These are phyloP conservation scores for Halenospora varia DNA, from an alignment of 495 filamentous ascomycete species.

Conservation along the genomic window DNA sequence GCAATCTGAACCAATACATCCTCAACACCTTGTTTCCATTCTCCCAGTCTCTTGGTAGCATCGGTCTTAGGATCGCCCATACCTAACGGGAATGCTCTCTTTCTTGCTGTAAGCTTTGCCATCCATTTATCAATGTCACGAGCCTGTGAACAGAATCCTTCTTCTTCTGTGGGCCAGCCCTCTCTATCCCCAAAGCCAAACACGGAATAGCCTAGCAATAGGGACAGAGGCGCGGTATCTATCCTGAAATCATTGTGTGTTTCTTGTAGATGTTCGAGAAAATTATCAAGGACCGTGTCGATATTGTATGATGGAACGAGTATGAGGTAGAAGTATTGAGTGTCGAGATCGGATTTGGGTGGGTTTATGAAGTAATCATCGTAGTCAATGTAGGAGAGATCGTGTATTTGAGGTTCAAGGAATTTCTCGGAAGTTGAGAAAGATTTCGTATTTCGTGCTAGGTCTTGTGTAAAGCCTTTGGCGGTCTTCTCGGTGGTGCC, in stretches of 20 bases:
- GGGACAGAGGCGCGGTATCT: conserved; percentile 76
- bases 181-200: conserved; percentile 91
- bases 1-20: conserved; percentile 62
- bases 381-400: conserved; percentile 81
- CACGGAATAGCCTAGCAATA: conserved; percentile 79
- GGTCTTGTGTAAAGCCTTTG: conserved; percentile 46
- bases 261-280: conserved; percentile 79
- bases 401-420: conserved; percentile 62
- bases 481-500: conserved; percentile 71
- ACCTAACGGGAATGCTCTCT: conserved; percentile 76
- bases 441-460: conserved; percentile 35
- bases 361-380: conserved; percentile 83
- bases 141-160: conserved; percentile 90
- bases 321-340: conserved; percentile 73
- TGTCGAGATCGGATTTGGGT: conserved; percentile 38
- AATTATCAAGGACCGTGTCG: conserved; percentile 76
- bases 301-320: conserved; percentile 89
- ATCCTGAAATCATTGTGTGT: conserved; percentile 96
- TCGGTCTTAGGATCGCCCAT: conserved; percentile 81
- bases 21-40: conserved; percentile 75
- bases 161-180: conserved; percentile 84
- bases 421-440: conserved; percentile 28
- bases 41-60: conserved; percentile 55
- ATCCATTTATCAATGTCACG: conserved; percentile 91
- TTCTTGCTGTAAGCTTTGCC: conserved; percentile 80